These are phyloP conservation scores for Kodamaea neixiangensis DNA, from an alignment of 805 yeast species.

Conservation along the genomic window DNA sequence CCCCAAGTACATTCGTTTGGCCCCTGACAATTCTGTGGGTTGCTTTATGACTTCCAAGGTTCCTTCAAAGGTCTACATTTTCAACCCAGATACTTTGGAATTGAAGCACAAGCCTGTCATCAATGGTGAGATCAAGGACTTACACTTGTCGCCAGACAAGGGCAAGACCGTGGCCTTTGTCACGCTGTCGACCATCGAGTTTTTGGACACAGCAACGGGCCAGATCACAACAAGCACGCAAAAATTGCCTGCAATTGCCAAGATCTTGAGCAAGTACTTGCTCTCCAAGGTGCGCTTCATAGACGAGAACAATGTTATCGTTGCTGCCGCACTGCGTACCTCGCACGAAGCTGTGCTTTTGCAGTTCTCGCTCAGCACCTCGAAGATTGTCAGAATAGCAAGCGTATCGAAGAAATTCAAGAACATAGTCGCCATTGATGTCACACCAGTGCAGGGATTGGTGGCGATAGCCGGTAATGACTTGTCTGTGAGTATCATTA, in stretches of 20 bases:
- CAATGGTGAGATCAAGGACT: constrained; percentile 59
- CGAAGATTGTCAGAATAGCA: constrained; percentile 43
- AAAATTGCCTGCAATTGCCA: constrained; percentile 20
- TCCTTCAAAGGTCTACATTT: constrained; percentile 64
- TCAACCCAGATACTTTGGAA: constrained; percentile 56
- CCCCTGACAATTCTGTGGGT: constrained; percentile 62
- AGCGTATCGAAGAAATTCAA: constrained; percentile 50
- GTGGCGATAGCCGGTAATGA: constrained; percentile 66
- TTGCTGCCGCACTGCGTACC: constrained; percentile 32
- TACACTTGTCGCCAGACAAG: constrained; percentile 60
- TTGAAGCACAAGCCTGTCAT: constrained; percentile 53
- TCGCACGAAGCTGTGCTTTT: constrained; percentile 41
- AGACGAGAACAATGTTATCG: constrained; percentile 31
- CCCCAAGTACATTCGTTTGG: constrained; percentile 60
- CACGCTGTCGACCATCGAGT: constrained; percentile 53
- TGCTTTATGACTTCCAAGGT: constrained; percentile 67
- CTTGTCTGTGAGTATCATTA: constrained; percentile 60
- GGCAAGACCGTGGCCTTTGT: constrained; percentile 66
- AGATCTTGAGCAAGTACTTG: constrained; percentile 24
- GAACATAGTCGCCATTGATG: constrained; percentile 54
- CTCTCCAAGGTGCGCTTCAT: constrained; percentile 48
- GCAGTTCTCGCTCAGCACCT: constrained; percentile 44
- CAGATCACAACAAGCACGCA: constrained; percentile 28
- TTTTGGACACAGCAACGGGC: constrained; percentile 53
- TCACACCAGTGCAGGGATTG: constrained; percentile 44